Base-by-base conservation (phyloP, 768 basidiomycete species). In the Postia placenta region DNA sequence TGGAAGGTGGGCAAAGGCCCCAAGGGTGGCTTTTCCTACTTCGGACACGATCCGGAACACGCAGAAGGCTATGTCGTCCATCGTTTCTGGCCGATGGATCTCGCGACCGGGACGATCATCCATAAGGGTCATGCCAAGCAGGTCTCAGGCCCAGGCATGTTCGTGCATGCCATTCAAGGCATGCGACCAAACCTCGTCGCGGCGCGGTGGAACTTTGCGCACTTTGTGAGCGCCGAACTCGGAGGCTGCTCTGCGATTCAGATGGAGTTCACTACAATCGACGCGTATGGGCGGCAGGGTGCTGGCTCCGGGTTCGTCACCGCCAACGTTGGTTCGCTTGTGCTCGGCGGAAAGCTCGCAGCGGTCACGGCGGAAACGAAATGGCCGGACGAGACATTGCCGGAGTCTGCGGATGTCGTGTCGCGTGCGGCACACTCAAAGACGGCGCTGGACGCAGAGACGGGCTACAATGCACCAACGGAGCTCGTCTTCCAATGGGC, bases 121-220 rank as follows among this genome's bases (percentile, higher is more conserved):
- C 65, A 71, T 54, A 76, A 81, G 26, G 89, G 88, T 38, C 67
- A 78, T 49, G 84, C 84, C 5, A 67, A 70, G 48, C 42, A 71
- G 6, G 67, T 80, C 47, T 64, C 76, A 26, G 88, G 87, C 38
- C 70, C 76, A 30, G 90, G 91, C 24, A 89, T 92, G 86, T 83
- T 95, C 65, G 78, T 94, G 17, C 90, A 95, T 66, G 95, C 95
- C 39, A 96, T 98, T 64, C 95, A 98, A 64, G 96, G 95, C 65
- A 95, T 99, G 92, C 80, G 92, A 6, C 93, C 95, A 42, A 89
- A 99, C 68, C 78, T 92, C 48, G 81, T 96, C 58, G 96, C 96
- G 12, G 74, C 89, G 17, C 70, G 86, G 7, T 99, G 96, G 96
- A 97, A 98, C 72, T 99, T 98, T 69, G 85, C 74, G 24, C 76